These are phyloP conservation scores for Bisporella sp. DNA, from an alignment of 2,329 filamentous ascomycete species.

Conservation along the genomic window DNA sequence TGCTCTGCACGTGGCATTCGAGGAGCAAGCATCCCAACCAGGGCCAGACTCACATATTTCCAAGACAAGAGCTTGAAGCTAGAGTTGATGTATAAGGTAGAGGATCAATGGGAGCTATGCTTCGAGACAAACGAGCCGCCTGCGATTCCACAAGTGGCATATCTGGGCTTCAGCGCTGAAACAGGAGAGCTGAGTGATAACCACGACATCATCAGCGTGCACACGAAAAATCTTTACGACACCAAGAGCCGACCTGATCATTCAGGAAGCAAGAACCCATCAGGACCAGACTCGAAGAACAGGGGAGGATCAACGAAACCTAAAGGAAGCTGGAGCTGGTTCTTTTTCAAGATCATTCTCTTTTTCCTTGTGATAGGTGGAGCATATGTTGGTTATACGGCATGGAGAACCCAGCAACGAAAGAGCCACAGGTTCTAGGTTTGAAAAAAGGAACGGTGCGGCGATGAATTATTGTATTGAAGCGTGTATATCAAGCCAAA, in stretches of 20 bases:
- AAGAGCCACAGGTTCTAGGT: conserved; percentile 26
- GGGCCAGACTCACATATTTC: conserved; percentile 88
- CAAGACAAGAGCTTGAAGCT: conserved; percentile 88
- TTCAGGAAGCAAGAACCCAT: conserved; percentile 53
- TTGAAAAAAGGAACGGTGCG: not conserved
- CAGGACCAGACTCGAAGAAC: conserved; percentile 41
- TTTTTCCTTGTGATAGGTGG: conserved; percentile 65
- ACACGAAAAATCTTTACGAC: conserved; percentile 83
- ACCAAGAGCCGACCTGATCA: conserved; percentile 34
- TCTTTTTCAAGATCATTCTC: conserved; percentile 75
- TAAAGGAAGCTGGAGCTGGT: conserved; percentile 57
- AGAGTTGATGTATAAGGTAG: conserved; percentile 89
- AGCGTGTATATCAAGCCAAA: not conserved
- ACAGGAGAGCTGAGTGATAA: conserved; percentile 96
- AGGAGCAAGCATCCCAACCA: conserved; percentile 71
- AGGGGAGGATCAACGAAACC: conserved; percentile 40
- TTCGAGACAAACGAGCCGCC: conserved; percentile 68
- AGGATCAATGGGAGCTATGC: conserved; percentile 83
- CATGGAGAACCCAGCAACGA: conserved; percentile 53
- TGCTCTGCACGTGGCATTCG: conserved; percentile 92
- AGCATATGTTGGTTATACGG: conserved; percentile 78
- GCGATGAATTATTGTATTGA: not conserved
- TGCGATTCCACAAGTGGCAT: conserved; percentile 70
- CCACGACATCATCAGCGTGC: conserved; percentile 88
- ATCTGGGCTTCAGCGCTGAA: conserved; percentile 76